A percentile compares a stretch with the other conserved stretches of the same genome.
Evolutionary conservation across 116 monocot genomes (phyloP).

Genomic region (Cymodocea nodosa): DNA sequence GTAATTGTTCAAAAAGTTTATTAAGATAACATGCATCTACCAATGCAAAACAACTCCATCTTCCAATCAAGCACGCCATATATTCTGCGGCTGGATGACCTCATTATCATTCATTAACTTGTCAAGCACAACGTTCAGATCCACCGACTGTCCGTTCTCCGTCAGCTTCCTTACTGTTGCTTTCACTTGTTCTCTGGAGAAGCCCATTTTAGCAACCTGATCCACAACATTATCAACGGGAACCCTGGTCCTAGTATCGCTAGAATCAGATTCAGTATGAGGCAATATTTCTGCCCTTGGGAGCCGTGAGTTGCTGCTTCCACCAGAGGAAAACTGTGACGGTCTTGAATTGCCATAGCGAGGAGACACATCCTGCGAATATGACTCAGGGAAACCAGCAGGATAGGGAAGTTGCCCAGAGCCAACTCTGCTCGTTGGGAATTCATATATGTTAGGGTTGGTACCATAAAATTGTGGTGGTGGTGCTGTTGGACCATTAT

Average conservation of each 20-base stretch:
- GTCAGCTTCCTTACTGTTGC: constrained; percentile 75
- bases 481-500: constrained; percentile 16
- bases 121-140: constrained; percentile 90
- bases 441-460: constrained; percentile 26
- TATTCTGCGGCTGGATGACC: constrained; percentile 4
- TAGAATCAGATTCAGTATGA: constrained; percentile 11
- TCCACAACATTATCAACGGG: constrained; percentile 86
- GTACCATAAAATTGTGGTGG: constrained; percentile 36
- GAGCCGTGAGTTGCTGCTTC: constrained; percentile 36
- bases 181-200: constrained; percentile 75
- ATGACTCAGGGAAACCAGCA: constrained; percentile 39
- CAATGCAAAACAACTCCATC: neutral
- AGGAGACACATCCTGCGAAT: constrained; percentile 42
- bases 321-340: constrained; percentile 12
- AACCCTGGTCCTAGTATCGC: constrained; percentile 21
- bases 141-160: constrained; percentile 85
- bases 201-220: constrained; percentile 88
- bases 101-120: constrained; percentile 66
- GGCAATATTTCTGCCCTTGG: constrained; percentile 75
- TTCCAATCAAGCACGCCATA: neutral
- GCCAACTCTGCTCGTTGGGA: constrained; percentile 21
- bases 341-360: constrained; percentile 28
- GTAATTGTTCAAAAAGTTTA: no score
- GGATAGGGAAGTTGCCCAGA: constrained; percentile 16
- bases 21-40: no score